Evolutionary conservation across 306 rosid genomes (phyloP), one percentile per base, ranked within the genome.

Genomic region (Phaseolus lunatus): DNA sequence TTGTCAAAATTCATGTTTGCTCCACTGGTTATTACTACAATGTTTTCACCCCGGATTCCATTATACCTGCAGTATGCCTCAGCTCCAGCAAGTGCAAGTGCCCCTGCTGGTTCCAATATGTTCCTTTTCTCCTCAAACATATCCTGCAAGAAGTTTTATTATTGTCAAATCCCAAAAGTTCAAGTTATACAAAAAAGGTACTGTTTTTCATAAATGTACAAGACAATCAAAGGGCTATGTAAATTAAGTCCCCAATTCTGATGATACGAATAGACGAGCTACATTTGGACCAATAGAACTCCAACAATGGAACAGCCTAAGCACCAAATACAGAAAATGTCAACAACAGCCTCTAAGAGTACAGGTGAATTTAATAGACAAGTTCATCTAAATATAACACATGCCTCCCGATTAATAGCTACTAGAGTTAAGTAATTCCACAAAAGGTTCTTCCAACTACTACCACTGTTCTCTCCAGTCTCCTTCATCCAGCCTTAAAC

Each of bases 1-100:
- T 91, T 96, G 84, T 96, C 98, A 53, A 96, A 96, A 80, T 96
- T 96, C 98, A 96, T 92, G 91, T 96, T 96, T 64, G 99, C 98
- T 64, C 99, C 99, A 48, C 97, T 92, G 73, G 98, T 86, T 81
- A 96, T 87, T 33, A 87, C 99, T 64, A 92, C 96, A 59, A 96
- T 85, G 76, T 89, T 88, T 80, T 84, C 89, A 69, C 98, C 99
- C 84, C 84, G 89, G 72, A 92, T 43, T 26, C 98, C 97, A 80
- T 96, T 88, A 83, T 90, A 91, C 75, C 90, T 92, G 88, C 99
- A 92, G 89, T 96, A 96, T 82, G 99, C 98, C 87, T 89, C 98
- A 22, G 98, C 98, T 81, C 99, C 98, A 72, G 99, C 98, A 73
- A 96, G 97, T 75, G 99, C 71, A 76, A 96, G 98, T 53, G 98